Base-by-base conservation (phyloP, 306 rosid species). In the Quercus gilva region DNA sequence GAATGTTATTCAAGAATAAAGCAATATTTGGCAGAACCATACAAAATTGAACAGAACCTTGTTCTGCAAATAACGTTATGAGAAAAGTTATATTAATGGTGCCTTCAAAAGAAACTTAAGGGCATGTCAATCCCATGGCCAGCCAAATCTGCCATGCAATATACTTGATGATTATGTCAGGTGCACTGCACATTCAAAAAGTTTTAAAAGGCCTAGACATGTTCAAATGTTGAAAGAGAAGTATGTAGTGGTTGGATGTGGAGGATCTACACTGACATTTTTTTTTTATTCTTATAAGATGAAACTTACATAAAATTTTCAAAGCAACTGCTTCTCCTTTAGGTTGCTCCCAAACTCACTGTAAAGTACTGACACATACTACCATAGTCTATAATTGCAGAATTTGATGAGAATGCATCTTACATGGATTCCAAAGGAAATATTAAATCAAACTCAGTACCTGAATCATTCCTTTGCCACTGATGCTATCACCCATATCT, bases 391-490 rank as follows among this genome's bases (percentile, higher is more conserved):
- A 81, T 31, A 29, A 72, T 60, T 17, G 63, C 53, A 56, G 37
- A 60, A 13, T 61, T 18, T 1, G 20, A 80, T 10, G 53, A 49
- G 53, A 49, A 49, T 58, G 68, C 58, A 69, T 31, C 60, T 10
- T 76, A 74, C 13, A 35, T 19, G 10, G 69, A 41, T 65, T 65
- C 49, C 8, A 51, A 82, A 68, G 49, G 33, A 23, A 58, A 14
- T 6, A 55, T 68, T 61, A 80, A 76, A 72, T 26, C 60, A 61
- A 43, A 51, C 58, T 21, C 13, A 14, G 51, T 87, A 94, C 98
- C 98, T 94, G 97, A 81, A 94, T 92, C 97, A 94, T 92, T 83
- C 98, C 98, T 79, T 94, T 94, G 61, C 97, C 98, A 28, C 87
- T 92, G 78, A 92, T 94, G 86, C 88, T 92, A 58, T 91, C 97